phyloP scores from a whole-genome alignment of 495 filamentous ascomycete species.

The Trichodelitschia bisporula region DNA sequence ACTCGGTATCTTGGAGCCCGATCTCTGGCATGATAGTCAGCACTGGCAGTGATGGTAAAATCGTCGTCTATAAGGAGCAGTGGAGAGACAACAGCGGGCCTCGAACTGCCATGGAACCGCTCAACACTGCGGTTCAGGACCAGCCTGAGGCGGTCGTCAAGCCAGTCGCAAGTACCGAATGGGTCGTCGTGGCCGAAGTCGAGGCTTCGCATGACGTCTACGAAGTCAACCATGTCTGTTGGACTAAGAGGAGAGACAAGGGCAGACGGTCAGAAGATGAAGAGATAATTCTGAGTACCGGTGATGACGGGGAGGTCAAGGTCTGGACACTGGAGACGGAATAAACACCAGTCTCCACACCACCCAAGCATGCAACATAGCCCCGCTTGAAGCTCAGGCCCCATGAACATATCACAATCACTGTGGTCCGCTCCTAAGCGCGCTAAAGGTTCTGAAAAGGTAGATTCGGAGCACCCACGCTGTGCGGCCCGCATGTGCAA shows the following conservation, averaged over 20 bases:
- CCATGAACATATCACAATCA: too few relatives aligned
- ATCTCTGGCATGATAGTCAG: constrained; percentile 52
- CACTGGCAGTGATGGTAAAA: constrained; percentile 60
- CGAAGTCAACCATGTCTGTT: constrained; percentile 76
- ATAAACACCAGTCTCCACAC: too few relatives aligned
- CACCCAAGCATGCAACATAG: too few relatives aligned
- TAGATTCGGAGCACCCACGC: too few relatives aligned
- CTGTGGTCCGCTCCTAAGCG: too few relatives aligned
- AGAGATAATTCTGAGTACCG: constrained; percentile 42
- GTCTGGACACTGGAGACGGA: constrained; percentile 13
- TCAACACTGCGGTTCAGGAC: constrained; percentile 3
- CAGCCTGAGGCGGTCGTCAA: constrained; percentile 6
- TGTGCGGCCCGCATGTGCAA: too few relatives aligned
- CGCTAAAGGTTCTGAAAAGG: too few relatives aligned
- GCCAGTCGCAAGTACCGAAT: constrained; percentile 25
- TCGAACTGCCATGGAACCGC: constrained; percentile 19
- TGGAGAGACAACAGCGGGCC: constrained; percentile 14
- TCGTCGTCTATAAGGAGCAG: constrained; percentile 52
- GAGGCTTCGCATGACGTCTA: constrained; percentile 65
- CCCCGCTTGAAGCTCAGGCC: too few relatives aligned
- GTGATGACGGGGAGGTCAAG: constrained; percentile 27
- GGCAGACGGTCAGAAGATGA: constrained; percentile 9
- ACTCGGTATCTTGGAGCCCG: constrained; percentile 57
- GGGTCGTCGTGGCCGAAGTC: constrained; percentile 40
- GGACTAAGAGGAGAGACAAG: constrained; percentile 28